A percentile compares a stretch with the other conserved stretches of the same genome.
These are phyloP conservation scores for Zygotorulaspora danielsina DNA, from an alignment of 805 yeast species.

Conservation along the genomic window DNA sequence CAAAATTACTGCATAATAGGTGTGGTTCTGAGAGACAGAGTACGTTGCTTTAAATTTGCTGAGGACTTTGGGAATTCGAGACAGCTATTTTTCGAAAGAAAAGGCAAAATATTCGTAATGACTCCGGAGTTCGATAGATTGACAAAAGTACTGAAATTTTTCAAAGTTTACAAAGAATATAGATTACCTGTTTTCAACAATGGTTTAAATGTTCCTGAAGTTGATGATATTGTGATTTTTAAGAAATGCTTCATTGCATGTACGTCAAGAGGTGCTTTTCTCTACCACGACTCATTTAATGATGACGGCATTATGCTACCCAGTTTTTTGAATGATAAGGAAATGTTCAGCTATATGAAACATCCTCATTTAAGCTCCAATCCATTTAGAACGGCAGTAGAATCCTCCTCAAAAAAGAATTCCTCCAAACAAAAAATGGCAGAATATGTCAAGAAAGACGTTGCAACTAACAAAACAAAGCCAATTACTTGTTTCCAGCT, in stretches of 20 bases:
- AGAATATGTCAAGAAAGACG: conserved; percentile 39
- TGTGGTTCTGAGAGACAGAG: conserved; percentile 49
- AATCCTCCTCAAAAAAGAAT: conserved; percentile 23
- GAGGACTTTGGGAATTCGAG: conserved; percentile 56
- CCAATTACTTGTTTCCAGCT: conserved; percentile 66
- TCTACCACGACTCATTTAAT: conserved; percentile 50
- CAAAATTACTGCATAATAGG: conserved; percentile 41
- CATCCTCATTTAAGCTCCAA: conserved; percentile 21
- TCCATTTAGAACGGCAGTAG: conserved; percentile 23
- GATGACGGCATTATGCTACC: conserved; percentile 50
- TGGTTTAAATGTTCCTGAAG: conserved; percentile 51
- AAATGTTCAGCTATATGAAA: conserved; percentile 14
- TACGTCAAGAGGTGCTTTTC: conserved; percentile 62
- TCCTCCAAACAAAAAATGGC: conserved; percentile 33
- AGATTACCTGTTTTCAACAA: conserved; percentile 54
- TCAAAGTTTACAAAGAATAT: conserved; percentile 52
- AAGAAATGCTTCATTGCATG: conserved; percentile 64
- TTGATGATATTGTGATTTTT: conserved; percentile 58
- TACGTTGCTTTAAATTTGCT: conserved; percentile 63
- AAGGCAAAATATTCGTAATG: conserved; percentile 44
- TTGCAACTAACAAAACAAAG: conserved; percentile 34
- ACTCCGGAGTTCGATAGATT: conserved; percentile 36
- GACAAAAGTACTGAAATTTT: conserved; percentile 29
- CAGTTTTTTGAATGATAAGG: conserved; percentile 48
- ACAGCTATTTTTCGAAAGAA: conserved; percentile 54